A percentile compares a stretch with the other conserved stretches of the same genome.
These are phyloP conservation scores for Niveomyces coronatus DNA, from an alignment of 2,329 filamentous ascomycete genomes.

Conservation along the genomic window DNA sequence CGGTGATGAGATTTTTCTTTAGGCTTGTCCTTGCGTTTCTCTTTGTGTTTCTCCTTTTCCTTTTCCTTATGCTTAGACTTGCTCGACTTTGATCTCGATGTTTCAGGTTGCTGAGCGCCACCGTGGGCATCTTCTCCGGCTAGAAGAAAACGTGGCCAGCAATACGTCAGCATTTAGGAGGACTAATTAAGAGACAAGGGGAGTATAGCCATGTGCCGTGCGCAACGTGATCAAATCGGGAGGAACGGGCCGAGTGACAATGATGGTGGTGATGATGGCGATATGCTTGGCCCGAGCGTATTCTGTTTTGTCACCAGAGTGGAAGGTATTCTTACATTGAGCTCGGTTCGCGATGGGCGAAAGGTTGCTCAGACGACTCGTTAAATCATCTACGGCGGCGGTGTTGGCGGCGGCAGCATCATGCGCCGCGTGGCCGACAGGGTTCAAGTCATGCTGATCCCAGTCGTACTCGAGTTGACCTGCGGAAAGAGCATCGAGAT, in stretches of 20 bases:
- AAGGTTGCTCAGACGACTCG: constrained; percentile 15
- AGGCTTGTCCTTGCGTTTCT: background rate
- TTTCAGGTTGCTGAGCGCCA: too few relatives aligned
- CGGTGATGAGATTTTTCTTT: constrained; percentile 8
- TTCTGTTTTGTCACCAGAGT: too few relatives aligned
- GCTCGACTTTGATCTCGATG: constrained; percentile 8
- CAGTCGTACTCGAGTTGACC: constrained; percentile 18
- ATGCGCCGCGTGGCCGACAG: constrained; percentile 11
- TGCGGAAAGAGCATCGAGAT: too few relatives aligned
- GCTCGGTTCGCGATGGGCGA: constrained; percentile 12
- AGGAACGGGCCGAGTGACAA: too few relatives aligned
- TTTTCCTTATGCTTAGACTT: constrained; percentile 6
- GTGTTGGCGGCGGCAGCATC: constrained; percentile 20
- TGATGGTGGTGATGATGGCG: too few relatives aligned
- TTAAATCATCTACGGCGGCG: constrained; percentile 15
- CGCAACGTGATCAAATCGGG: too few relatives aligned
- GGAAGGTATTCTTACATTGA: constrained; percentile 16
- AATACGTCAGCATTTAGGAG: background rate
- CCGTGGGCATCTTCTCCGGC: constrained; percentile 14
- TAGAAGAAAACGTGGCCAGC: constrained; percentile 6
- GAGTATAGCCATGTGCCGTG: too few relatives aligned
- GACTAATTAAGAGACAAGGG: background rate
- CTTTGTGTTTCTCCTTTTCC: constrained; percentile 4
- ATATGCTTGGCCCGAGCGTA: too few relatives aligned
- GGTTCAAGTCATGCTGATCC: constrained; percentile 12